These are phyloP conservation scores for Saksenaea vasiformis DNA, from an alignment of 371 early-diverging fungal species.

Conservation along the genomic window DNA sequence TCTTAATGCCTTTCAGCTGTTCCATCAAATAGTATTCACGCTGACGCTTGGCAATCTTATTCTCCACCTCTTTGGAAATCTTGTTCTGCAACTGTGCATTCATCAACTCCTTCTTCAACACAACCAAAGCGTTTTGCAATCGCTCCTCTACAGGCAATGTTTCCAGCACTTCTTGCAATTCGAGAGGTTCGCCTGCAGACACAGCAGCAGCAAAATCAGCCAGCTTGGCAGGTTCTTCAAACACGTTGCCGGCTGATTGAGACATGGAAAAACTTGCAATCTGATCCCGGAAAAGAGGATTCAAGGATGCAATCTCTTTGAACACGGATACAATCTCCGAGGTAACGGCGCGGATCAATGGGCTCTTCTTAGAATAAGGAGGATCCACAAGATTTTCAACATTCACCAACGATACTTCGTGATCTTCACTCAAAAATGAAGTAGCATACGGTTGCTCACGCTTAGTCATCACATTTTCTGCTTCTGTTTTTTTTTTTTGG, in stretches of 20 bases:
- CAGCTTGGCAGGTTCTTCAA: slow-evolving; percentile 91
- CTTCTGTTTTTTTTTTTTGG: slow-evolving; percentile 10
- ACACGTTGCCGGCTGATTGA: slow-evolving; percentile 93
- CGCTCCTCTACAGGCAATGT: slow-evolving; percentile 87
- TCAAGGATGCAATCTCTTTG: slow-evolving; percentile 91
- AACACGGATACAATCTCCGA: slow-evolving; percentile 94
- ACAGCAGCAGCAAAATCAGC: slow-evolving; percentile 98
- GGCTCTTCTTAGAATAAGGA: slow-evolving; percentile 82
- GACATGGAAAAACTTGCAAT: slow-evolving; percentile 94
- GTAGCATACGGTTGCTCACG: slow-evolving; percentile 44
- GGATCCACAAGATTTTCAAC: slow-evolving; percentile 87
- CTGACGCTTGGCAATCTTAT: slow-evolving; percentile 93
- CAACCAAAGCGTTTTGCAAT: slow-evolving; percentile 86
- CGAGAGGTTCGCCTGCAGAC: slow-evolving; percentile 86
- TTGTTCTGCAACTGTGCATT: slow-evolving; percentile 96
- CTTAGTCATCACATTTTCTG: slow-evolving; percentile 22
- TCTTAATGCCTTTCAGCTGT: slow-evolving; percentile 97
- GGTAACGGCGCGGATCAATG: slow-evolving; percentile 90
- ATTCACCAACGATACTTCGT: slow-evolving; percentile 79
- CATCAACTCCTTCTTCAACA: slow-evolving; percentile 95
- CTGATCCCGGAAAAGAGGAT: slow-evolving; percentile 95
- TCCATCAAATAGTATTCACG: slow-evolving; percentile 98
- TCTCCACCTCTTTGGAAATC: slow-evolving; percentile 94
- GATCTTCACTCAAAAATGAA: slow-evolving; percentile 65
- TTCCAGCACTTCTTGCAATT: slow-evolving; percentile 92